Evolutionary conservation across 192 early-diverging fungal genomes (phyloP).

Genomic region (Coemansia sp.): DNA sequence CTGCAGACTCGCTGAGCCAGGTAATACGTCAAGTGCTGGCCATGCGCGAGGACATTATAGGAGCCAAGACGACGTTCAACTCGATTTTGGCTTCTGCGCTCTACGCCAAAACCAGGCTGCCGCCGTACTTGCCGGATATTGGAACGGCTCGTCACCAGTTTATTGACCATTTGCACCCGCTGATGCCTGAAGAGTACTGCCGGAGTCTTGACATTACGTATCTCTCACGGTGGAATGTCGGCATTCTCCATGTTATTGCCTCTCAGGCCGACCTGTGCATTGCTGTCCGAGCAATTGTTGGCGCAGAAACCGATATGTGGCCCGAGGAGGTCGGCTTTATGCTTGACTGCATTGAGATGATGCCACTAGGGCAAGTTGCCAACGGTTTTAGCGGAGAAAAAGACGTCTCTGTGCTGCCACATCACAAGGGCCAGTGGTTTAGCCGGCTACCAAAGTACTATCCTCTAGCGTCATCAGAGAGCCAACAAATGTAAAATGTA

Average conservation of each 20-base stretch:
- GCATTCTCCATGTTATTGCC: slow-evolving; percentile 39
- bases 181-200: slow-evolving; percentile 17
- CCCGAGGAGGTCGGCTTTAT: slow-evolving; percentile 40
- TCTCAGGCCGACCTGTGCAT: slow-evolving; percentile 28
- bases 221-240: slow-evolving; percentile 35
- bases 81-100: slow-evolving; percentile 26
- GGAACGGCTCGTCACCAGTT: slow-evolving; percentile 31
- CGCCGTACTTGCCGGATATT: slow-evolving; percentile 38
- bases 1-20: slow-evolving; percentile 1
- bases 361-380: slow-evolving; percentile 8
- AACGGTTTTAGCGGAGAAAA: neutral
- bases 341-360: slow-evolving; percentile 28
- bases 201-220: slow-evolving; percentile 38
- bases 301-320: slow-evolving; percentile 38
- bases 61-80: slow-evolving; percentile 35
- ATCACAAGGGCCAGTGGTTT: slow-evolving; percentile 27
- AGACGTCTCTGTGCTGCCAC: neutral
- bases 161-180: slow-evolving; percentile 15
- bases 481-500: neutral
- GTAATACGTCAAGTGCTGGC: slow-evolving; percentile 23
- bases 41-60: slow-evolving; percentile 47
- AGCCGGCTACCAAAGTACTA: slow-evolving; percentile 39
- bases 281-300: slow-evolving; percentile 33
- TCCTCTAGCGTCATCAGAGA: neutral
- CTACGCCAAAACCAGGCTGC: slow-evolving; percentile 10